Evolutionary conservation across 495 filamentous ascomycete genomes (phyloP).

Genomic region (Hyaloscypha finlandica): DNA sequence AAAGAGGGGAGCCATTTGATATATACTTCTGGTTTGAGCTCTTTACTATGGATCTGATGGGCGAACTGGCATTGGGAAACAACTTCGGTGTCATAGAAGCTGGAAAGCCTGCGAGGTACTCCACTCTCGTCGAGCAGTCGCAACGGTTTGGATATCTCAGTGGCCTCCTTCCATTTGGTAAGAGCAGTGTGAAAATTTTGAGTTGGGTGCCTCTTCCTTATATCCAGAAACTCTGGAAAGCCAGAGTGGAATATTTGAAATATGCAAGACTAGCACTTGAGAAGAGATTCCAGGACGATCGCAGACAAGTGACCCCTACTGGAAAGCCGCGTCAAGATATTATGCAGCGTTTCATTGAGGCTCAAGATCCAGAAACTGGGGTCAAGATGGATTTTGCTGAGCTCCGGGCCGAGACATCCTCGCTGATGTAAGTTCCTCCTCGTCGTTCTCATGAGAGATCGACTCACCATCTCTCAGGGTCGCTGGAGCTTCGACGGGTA

Average conservation of each 20-base stretch:
- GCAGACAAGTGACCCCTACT: background rate
- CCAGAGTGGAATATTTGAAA: slow-evolving; percentile 15
- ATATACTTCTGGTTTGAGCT: slow-evolving; percentile 25
- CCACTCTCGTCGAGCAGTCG: slow-evolving; percentile 15
- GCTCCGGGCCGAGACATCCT: slow-evolving; percentile 16
- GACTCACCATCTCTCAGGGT: slow-evolving; percentile 5
- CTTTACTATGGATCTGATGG: slow-evolving; percentile 23
- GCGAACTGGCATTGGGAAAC: slow-evolving; percentile 16
- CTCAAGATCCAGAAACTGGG: slow-evolving; percentile 17
- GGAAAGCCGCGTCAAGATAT: slow-evolving; percentile 20
- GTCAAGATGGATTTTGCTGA: slow-evolving; percentile 18
- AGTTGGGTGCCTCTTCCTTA: slow-evolving; percentile 19
- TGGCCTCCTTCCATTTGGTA: slow-evolving; percentile 19
- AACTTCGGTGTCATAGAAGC: slow-evolving; percentile 20
- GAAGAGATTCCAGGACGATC: slow-evolving; percentile 18
- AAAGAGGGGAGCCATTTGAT: slow-evolving; percentile 14
- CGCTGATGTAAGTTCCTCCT: slow-evolving; percentile 13
- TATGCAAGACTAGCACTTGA: slow-evolving; percentile 13
- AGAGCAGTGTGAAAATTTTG: slow-evolving; percentile 12
- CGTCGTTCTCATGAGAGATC: background rate
- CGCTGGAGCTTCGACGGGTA: slow-evolving; percentile 14
- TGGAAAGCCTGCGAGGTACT: slow-evolving; percentile 19
- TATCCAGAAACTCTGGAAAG: slow-evolving; percentile 14
- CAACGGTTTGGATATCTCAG: slow-evolving; percentile 16
- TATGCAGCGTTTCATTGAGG: slow-evolving; percentile 23